These are phyloP conservation scores for Leptodontidium sp. DNA, from an alignment of 2,329 filamentous ascomycete genomes.

Conservation along the genomic window DNA sequence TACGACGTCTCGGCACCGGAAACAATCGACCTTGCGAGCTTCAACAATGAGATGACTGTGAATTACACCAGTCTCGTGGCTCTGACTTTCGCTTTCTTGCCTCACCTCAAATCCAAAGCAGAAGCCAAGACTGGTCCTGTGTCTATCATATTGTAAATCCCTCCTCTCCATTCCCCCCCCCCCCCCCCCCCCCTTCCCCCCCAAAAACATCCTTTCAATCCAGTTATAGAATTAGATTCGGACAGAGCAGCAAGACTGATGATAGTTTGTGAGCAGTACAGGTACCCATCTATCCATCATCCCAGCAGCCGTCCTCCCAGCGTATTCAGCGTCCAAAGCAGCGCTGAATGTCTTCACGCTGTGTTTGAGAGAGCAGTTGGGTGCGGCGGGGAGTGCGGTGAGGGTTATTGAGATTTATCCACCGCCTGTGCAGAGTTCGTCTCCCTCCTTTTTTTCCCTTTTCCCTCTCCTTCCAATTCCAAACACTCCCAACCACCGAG, in stretches of 20 bases:
- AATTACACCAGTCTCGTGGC: slow-evolving; percentile 49
- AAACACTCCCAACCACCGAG: too few species aligned
- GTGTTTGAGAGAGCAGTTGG: slow-evolving; percentile 52
- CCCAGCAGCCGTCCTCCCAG: not conserved
- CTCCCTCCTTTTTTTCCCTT: slow-evolving; percentile 15
- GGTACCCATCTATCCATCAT: slow-evolving; percentile 13
- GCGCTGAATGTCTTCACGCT: slow-evolving; percentile 55
- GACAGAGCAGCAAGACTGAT: slow-evolving; percentile 20
- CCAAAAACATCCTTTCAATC: too few species aligned
- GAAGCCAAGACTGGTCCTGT: slow-evolving; percentile 10
- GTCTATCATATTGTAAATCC: slow-evolving; percentile 32
- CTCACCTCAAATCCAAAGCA: slow-evolving; percentile 45
- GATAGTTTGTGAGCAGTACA: slow-evolving; percentile 22
- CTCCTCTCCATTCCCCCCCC: slow-evolving; percentile 12
- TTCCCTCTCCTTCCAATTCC: not conserved
- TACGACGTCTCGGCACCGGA: slow-evolving; percentile 58
- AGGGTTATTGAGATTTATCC: slow-evolving; percentile 54
- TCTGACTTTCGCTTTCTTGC: slow-evolving; percentile 50
- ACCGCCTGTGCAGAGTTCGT: slow-evolving; percentile 29
- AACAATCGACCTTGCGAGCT: slow-evolving; percentile 49
- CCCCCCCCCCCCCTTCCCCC: too few species aligned
- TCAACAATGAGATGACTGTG: slow-evolving; percentile 51
- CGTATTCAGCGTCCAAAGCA: slow-evolving; percentile 56
- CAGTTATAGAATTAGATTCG: too few species aligned
- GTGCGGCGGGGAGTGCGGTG: slow-evolving; percentile 41